Conservation (phyloP, 1,284 basidiomycete species). For the Naganishia albida region DNA sequence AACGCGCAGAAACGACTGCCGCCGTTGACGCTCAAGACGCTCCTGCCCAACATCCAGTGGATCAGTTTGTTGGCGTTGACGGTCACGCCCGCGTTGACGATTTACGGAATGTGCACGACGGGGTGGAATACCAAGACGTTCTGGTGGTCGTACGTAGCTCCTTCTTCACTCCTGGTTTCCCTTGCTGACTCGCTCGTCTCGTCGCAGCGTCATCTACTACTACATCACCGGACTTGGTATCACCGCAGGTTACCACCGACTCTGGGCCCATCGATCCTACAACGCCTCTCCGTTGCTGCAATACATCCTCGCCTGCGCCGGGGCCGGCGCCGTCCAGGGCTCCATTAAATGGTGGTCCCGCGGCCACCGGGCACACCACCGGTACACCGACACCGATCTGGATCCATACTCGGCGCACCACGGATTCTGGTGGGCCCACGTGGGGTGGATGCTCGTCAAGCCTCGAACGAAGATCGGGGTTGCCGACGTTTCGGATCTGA, state of each 20-base stretch:
- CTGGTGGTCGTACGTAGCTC: conserved; percentile 59
- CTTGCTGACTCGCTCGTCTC: conserved; percentile 1
- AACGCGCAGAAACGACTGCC: conserved; percentile 71
- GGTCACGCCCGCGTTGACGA: conserved; percentile 68
- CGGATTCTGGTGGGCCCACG: conserved; percentile 71
- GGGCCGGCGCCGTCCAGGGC: conserved; percentile 83
- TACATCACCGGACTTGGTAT: conserved; percentile 77
- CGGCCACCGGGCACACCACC: conserved; percentile 88
- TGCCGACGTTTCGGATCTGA: conserved; percentile 82
- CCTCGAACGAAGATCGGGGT: conserved; percentile 82
- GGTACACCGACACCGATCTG: conserved; percentile 92
- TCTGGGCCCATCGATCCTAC: conserved; percentile 89
- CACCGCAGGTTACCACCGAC: conserved; percentile 77
- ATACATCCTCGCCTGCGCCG: conserved; percentile 73
- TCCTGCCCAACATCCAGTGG: conserved; percentile 67
- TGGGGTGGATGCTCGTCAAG: conserved; percentile 93
- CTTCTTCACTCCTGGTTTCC: not conserved
- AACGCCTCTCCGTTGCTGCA: conserved; percentile 80
- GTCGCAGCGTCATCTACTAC: conserved; percentile 68
- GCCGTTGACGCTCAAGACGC: conserved; percentile 70
- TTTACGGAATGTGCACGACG: conserved; percentile 67
- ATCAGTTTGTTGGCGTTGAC: conserved; percentile 71
- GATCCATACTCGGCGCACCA: conserved; percentile 90
- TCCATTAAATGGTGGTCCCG: conserved; percentile 95
- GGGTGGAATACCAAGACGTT: conserved; percentile 68